Conservation (phyloP, 768 basidiomycete species). For the Tricholoma bakamatsutake region DNA sequence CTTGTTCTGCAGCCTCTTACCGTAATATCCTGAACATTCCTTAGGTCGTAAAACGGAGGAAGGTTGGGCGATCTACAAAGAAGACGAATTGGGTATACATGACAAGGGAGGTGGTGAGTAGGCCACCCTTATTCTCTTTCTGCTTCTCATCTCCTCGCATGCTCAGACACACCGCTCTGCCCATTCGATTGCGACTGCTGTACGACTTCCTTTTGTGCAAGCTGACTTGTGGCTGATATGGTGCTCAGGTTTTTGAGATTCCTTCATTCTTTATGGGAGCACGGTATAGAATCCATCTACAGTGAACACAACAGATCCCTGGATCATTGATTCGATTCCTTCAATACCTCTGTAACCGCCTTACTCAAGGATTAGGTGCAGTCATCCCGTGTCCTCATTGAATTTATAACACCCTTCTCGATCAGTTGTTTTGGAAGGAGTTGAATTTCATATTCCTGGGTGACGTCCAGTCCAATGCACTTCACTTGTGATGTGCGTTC, state of each 20-base stretch:
- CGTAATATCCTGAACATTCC: neutral
- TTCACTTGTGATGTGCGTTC: no score
- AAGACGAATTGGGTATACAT: conserved; percentile 72
- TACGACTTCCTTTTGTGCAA: conserved; percentile 30
- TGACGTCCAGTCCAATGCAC: no score
- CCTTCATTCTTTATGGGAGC: neutral
- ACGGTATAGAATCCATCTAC: neutral
- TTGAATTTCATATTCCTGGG: no score
- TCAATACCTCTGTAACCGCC: neutral
- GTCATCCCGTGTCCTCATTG: neutral
- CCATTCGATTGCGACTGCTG: conserved; percentile 91
- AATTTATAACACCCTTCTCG: no score
- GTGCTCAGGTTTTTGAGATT: conserved; percentile 19
- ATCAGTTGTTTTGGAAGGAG: no score
- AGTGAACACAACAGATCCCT: neutral
- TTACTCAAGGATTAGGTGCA: neutral
- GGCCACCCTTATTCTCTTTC: conserved; percentile 3
- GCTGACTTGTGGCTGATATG: neutral
- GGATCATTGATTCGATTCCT: neutral
- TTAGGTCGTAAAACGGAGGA: conserved; percentile 75
- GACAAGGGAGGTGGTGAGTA: conserved; percentile 66
- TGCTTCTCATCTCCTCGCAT: conserved; percentile 19
- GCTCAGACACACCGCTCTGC: conserved; percentile 72
- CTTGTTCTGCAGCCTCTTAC: conserved; percentile 22
- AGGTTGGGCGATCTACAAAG: conserved; percentile 75